A percentile compares a stretch with the other conserved stretches of the same genome.
Evolutionary conservation across 2,329 filamentous ascomycete species (phyloP).

Genomic region (Drechslerella stenobrocha): DNA sequence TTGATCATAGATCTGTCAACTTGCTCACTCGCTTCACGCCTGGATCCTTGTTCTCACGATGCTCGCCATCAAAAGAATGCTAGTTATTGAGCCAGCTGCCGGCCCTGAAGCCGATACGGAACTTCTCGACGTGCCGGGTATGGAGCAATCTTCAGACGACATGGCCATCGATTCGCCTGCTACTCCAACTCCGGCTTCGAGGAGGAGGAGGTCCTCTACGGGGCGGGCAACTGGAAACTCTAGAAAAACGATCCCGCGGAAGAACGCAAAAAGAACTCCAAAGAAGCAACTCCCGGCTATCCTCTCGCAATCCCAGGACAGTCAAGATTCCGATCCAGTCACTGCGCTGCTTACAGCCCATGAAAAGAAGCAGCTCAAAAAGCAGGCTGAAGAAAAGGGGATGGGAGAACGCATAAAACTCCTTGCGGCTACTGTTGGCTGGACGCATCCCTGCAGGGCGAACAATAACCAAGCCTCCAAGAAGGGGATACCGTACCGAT

Average conservation of each 20-base stretch:
- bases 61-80: too few relatives aligned
- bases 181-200: too few relatives aligned
- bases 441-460: slow-evolving; percentile 27
- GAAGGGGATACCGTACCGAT: slow-evolving; percentile 36
- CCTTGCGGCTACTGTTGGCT: slow-evolving; percentile 31
- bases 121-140: too few relatives aligned
- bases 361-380: slow-evolving; percentile 13
- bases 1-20: too few relatives aligned
- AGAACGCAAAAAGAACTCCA: slow-evolving; percentile 15
- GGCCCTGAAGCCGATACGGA: too few relatives aligned
- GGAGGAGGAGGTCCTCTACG: too few relatives aligned
- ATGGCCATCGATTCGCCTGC: too few relatives aligned
- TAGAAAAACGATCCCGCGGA: slow-evolving; percentile 13
- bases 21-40: too few relatives aligned
- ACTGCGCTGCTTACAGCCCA: neutral
- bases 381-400: slow-evolving; percentile 28
- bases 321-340: slow-evolving; percentile 15
- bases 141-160: too few relatives aligned
- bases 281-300: slow-evolving; percentile 18
- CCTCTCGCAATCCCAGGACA: slow-evolving; percentile 21
- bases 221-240: neutral
- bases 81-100: too few relatives aligned
- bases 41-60: too few relatives aligned
- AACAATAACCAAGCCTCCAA: slow-evolving; percentile 29
- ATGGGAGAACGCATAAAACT: slow-evolving; percentile 27